These are phyloP conservation scores for Dactylellina cionopaga DNA, from an alignment of 2,329 filamentous ascomycete species.

Conservation along the genomic window DNA sequence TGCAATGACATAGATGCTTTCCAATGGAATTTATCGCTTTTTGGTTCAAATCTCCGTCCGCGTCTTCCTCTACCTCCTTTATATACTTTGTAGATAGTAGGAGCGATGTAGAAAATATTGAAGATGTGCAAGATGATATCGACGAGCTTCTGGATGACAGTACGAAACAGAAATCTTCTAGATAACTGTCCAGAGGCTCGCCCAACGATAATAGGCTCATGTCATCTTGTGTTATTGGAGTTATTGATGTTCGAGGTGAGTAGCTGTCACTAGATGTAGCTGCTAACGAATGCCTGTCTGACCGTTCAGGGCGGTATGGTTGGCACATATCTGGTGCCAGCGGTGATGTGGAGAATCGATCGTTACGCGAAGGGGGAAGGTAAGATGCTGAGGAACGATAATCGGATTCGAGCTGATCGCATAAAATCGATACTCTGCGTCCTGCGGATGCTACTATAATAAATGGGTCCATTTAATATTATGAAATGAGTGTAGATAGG, in stretches of 20 bases:
- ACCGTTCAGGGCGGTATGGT: slow-evolving; percentile 54
- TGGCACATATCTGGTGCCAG: slow-evolving; percentile 55
- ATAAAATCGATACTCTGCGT: slow-evolving; percentile 57
- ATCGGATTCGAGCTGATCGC: slow-evolving; percentile 41
- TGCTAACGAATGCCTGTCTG: slow-evolving; percentile 55
- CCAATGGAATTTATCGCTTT: slow-evolving; percentile 38
- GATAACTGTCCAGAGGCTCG: slow-evolving; percentile 54
- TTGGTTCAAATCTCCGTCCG: slow-evolving; percentile 5
- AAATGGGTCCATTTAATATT: slow-evolving; percentile 57
- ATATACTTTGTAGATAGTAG: slow-evolving; percentile 47
- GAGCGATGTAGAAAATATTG: slow-evolving; percentile 51
- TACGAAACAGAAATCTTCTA: slow-evolving; percentile 52
- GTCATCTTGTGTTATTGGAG: slow-evolving; percentile 57
- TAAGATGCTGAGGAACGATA: slow-evolving; percentile 52
- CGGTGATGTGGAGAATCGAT: slow-evolving; percentile 55
- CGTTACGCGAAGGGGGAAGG: slow-evolving; percentile 52
- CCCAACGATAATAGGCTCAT: slow-evolving; percentile 55
- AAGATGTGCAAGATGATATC: slow-evolving; percentile 48
- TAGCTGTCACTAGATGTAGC: slow-evolving; percentile 54
- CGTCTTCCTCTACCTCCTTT: slow-evolving; percentile 41
- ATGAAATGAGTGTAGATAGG: background rate
- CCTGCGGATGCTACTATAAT: slow-evolving; percentile 56
- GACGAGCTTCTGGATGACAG: slow-evolving; percentile 51
- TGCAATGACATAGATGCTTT: slow-evolving; percentile 72
- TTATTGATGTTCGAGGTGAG: slow-evolving; percentile 51